Base-by-base conservation (phyloP, 495 filamentous ascomycete species). In the Penicillium salamii region DNA sequence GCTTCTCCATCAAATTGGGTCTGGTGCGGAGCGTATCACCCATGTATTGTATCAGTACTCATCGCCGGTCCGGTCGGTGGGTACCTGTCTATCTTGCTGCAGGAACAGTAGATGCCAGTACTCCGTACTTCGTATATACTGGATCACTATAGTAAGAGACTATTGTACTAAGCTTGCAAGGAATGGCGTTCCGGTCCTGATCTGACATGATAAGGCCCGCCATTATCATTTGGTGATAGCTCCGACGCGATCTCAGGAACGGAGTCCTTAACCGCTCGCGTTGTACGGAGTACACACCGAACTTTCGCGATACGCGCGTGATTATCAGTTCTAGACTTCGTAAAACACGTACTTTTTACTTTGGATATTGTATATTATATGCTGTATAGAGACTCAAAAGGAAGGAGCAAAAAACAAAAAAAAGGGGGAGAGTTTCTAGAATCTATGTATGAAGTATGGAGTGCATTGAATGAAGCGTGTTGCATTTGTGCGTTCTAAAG, bases 1-100 rank as follows among this genome's bases (percentile, higher is more conserved):
- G n/a, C n/a, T 44, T 44, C 35, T 53, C 42, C 40, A 53, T 38
- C 48, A 24, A 14, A 54, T 40, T 41, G 50, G 38, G 24, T 42
- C 43, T 43, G n/a, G 33, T 18, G 53, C 49, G 53, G 57, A 56
- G 46, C 19, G 49, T 56, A 49, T 58, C 37, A 44, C 45, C 29
- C 31, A 24, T 11, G 33, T 31, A 45, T 42, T 40, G 3, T 26
- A 9, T n/a, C 18, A 12, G 33, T 44, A 37, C 38, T 44, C 20
- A 33, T 15, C 20, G 34, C 41, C 32, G 21, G 31, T 31, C 23
- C 19, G 38, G 6, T 35, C 37, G 5, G 28, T 32, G 42, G 42
- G 28, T 50, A 50, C 51, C 45, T 40, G 35, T 47, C 44, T 24
- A 37, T 36, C 33, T 9, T 37, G 23, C 23, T 44, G 43, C 43